Base-by-base conservation (phyloP, 768 basidiomycete genomes). In the Boletus speciosus region DNA sequence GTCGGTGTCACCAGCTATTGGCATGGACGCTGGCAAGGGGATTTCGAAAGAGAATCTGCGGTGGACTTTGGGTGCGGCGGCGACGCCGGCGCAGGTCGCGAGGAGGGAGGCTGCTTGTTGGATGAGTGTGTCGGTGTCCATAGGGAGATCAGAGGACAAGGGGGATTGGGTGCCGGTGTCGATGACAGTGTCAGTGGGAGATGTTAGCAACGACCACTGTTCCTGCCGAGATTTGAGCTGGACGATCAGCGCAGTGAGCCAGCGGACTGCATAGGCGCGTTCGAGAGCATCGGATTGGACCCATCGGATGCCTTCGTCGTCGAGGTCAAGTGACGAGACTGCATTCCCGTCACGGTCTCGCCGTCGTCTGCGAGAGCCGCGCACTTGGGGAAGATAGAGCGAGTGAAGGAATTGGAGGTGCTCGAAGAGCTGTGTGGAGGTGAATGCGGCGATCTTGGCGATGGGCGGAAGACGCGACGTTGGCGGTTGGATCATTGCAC, bases 181-280 rank as follows among this genome's bases (percentile, higher is more conserved):
- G 10, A 19, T 16, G 41, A 23, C 4, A 16, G 16, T 12, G n/a
- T 4, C 9, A 11, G 5, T 19, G 19, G 29, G 4, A 19, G 31
- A 12, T 14, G 31, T 8, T n/a, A 21, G 19, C 4, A 16, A 45
- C 8, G 31, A 32, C 3, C n/a, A n/a, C 4, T 15, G 46, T 23
- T 37, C 35, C 27, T 47, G 0, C 4, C 43, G 35, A 16, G 55
- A 35, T 15, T 70, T 66, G 44, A 73, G 65, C 49, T 74, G 73
- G 6, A 75, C 68, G 29, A 93, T 71, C 46, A 93, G 76, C 3
- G 79, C 73, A 5, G 82, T 88, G 14, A 93, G 75, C 92, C 92
- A 95, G 54, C 78, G 80, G 4, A 90, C 77, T 0, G 85, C 77
- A 49, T 85, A 84, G 1, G 79, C 66, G 9, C 85, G 79, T 69